Conservation (phyloP, 2,329 filamentous ascomycete genomes). For the Colletotrichum higginsianum region DNA sequence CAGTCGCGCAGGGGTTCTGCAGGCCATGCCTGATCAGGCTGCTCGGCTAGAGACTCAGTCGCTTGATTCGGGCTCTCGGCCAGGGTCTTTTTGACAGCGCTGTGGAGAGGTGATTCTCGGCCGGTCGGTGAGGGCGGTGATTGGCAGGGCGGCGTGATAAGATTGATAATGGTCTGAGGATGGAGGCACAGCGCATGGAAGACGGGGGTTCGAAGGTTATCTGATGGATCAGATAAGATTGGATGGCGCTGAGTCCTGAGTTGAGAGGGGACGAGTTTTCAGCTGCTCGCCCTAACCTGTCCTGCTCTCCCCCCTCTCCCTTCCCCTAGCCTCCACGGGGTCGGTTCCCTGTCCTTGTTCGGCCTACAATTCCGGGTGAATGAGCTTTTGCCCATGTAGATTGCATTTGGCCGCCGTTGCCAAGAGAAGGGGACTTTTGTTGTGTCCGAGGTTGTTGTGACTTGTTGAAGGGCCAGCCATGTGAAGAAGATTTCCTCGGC, state of each 20-base stretch:
- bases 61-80: constrained; percentile 1
- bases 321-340: not conserved
- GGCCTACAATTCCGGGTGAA: constrained; percentile 18
- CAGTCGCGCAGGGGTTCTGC: constrained; percentile 8
- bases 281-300: constrained; percentile 4
- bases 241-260: constrained; percentile 5
- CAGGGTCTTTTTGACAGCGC: constrained; percentile 26
- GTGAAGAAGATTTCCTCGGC: not conserved
- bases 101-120: constrained; percentile 14
- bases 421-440: not conserved
- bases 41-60: constrained; percentile 28
- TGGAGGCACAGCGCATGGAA: not conserved
- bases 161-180: constrained; percentile 33
- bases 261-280: constrained; percentile 14
- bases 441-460: not conserved
- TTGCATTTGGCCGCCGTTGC: not conserved
- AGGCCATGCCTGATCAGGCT: constrained; percentile 20
- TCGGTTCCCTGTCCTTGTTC: constrained; percentile 10
- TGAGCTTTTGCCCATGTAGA: not conserved
- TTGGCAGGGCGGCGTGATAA: constrained; percentile 15
- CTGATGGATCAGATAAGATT: constrained; percentile 41
- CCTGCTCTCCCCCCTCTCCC: too few relatives aligned
- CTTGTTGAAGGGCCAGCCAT: not conserved
- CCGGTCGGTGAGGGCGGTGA: not conserved
- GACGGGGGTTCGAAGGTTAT: constrained; percentile 16